Base-by-base conservation (phyloP, 345 rosid genomes). In the Nephelium lappaceum region DNA sequence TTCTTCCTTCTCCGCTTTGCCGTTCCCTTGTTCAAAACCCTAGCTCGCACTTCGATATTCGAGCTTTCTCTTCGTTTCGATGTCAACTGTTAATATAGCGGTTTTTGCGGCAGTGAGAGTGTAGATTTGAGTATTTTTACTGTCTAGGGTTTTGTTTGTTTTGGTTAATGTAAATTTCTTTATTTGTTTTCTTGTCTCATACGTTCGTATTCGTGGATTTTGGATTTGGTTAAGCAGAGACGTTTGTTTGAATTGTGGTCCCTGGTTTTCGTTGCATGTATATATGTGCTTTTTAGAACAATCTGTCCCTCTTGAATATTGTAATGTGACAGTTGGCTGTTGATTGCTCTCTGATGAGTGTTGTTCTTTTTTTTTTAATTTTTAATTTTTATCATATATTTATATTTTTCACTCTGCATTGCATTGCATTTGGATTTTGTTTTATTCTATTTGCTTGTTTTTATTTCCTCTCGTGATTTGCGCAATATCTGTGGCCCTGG, bases 21-120 rank as follows among this genome's bases (percentile, higher is more conserved):
- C 79, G 23, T 2, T 75, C 51, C 43, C 65, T 36, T 6, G 55
- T 31, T 57, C 36, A 39, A 68, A 83, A 77, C 82, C 84, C 80
- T 71, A 70, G 36, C 27, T 74, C 65, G 9, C 14, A 8, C 36
- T 5, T 16, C 27, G 60, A n/a, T 42, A 67, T 80, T 49, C 23
- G 3, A 73, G 3, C 65, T 83, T 38, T 70, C 57, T 61, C 11
- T 64, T 74, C 64, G 47, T 49, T 80, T 72, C 18, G 43, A 15
- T 72, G 0, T n/a, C 68, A 66, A 62, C 41, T 25, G 66, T 38
- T 74, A 73, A 38, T 45, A 45, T 4, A 36, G 41, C 38, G 23
- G 21, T 7, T 66, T 63, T 76, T 67, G 72, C 38, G 21, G 5
- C 63, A n/a, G 27, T 19, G 31, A 23, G 55, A 76, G 49, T 55